Evolutionary conservation across 139 green algal genomes (phyloP), one percentile per base, ranked within the genome.

Genomic region (Spirogloea muscicola): DNA sequence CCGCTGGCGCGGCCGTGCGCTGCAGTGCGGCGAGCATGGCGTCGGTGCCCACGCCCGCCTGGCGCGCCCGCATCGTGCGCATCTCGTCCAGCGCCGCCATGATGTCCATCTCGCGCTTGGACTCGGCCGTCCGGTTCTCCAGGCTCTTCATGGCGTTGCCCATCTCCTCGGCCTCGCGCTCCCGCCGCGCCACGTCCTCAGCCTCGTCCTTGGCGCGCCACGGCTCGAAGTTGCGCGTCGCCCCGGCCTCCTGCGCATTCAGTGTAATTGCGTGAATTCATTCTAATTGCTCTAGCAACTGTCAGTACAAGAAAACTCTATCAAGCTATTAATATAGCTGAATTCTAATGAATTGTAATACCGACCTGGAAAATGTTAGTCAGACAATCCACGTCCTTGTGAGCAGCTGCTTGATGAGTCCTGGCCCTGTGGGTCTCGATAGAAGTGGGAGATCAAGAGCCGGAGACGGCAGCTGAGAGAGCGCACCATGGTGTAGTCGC

Each of bases 71-170:
- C 65, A 82, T 80, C 1, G 67, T 72, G 41, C 85, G 82, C 88
- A 97, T 93, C 78, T 98, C 93, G 51, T 98, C 93, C 66, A 98
- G 74, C 3, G 93, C 91, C 1, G 86, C 86, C 80, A 97, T 85
- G 52, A 97, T 91, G 85, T 98, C 93, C 93, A 98, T 97, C 82
- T 98, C 93, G 3, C 86, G 79, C 80, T 96, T 95, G 82, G 73
- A 89, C 78, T 97, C 93, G 40, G 93, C 59, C 16, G 92, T 96
- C 9, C 91, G 81, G 81, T 98, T 97, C 82, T 98, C 93, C 61
- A 98, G 84, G 21, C 88, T 90, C 86, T 95, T 94, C 90, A 98
- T 98, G 0, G 92, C 91, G 70, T 98, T 93, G 21, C 93, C 94
- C 49, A 87, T 84, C 85, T 97, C 93, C 84, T 97, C 93, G 72